Conservation (phyloP, 176 grass and related monocot species). For the Zea mays region DNA sequence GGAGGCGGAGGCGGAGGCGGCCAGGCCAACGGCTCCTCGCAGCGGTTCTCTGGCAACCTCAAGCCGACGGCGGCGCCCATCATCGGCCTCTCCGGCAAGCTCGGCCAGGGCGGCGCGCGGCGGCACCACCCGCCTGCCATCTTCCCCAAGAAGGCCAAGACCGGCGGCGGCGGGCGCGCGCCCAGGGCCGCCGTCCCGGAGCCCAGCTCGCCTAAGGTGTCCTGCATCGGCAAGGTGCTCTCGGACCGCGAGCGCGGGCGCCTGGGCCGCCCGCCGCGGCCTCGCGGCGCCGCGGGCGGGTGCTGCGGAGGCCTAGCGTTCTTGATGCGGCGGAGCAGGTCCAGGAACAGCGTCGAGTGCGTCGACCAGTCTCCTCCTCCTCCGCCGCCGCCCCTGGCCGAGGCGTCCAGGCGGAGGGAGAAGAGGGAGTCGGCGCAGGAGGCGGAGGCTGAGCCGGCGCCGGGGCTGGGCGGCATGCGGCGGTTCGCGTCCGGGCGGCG, state of each 20-base stretch:
- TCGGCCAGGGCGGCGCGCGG: conserved; percentile 35
- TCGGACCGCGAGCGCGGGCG: conserved; percentile 46
- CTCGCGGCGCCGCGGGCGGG: conserved; percentile 14
- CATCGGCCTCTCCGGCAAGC: conserved; percentile 53
- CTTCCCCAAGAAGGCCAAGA: conserved; percentile 64
- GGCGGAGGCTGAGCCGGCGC: conserved; percentile 3
- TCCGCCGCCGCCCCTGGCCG: neutral
- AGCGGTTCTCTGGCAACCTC: conserved; percentile 72
- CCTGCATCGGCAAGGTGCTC: conserved; percentile 90
- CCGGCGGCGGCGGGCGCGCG: conserved; percentile 45
- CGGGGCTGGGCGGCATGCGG: conserved; percentile 58
- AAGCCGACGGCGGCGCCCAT: conserved; percentile 58
- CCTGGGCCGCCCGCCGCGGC: neutral
- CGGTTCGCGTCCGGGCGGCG: conserved; percentile 65
- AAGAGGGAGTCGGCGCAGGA: neutral
- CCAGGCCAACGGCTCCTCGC: conserved; percentile 36
- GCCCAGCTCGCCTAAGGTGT: conserved; percentile 79
- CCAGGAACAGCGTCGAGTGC: conserved; percentile 37
- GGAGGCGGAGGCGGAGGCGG: neutral
- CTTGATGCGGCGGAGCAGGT: conserved; percentile 42
- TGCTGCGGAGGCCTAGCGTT: conserved; percentile 52
- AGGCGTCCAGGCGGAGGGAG: neutral
- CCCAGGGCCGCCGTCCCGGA: conserved; percentile 58
- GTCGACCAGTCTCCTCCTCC: conserved; percentile 42
- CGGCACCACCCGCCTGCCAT: conserved; percentile 51